Conservation (phyloP, 176 grass and related monocot genomes). For the Phragmites australis region DNA sequence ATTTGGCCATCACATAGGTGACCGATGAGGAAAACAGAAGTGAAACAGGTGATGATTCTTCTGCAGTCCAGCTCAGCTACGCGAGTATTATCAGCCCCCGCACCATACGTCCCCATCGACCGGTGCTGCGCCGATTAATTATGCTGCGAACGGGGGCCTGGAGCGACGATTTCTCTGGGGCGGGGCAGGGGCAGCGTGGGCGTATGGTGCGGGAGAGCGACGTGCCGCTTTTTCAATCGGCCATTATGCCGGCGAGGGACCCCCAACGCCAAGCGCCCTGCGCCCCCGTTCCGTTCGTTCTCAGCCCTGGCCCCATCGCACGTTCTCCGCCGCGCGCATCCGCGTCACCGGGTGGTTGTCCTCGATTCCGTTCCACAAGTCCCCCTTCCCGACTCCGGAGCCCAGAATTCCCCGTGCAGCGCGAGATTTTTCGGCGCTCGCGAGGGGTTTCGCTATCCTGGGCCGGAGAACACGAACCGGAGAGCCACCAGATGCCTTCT, state of each 20-base stretch:
- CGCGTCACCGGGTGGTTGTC: conserved; percentile 17
- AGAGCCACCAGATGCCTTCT: too few species aligned
- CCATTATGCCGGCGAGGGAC: conserved; percentile 20
- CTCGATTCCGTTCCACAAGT: conserved; percentile 19
- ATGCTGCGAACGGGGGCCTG: neutral
- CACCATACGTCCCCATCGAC: conserved; percentile 31
- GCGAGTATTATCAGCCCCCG: neutral
- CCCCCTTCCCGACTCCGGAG: neutral
- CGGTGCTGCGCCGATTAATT: neutral
- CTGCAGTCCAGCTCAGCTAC: conserved; percentile 31
- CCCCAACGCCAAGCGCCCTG: neutral
- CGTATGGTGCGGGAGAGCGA: conserved; percentile 19
- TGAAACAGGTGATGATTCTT: conserved; percentile 6
- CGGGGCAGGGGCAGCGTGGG: neutral
- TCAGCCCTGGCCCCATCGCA: neutral
- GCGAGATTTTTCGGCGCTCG: too few species aligned
- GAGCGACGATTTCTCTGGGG: neutral
- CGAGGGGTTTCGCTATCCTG: too few species aligned
- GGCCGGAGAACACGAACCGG: too few species aligned
- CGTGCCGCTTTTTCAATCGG: conserved; percentile 30
- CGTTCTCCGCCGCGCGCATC: conserved; percentile 18
- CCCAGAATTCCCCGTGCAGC: neutral
- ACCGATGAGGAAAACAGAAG: neutral
- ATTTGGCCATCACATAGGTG: conserved; percentile 5
- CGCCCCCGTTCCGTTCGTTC: neutral